A percentile compares a stretch with the other conserved stretches of the same genome.
phyloP scores from a whole-genome alignment of 345 rosid genomes.

The Mallotus nudiflorus region DNA sequence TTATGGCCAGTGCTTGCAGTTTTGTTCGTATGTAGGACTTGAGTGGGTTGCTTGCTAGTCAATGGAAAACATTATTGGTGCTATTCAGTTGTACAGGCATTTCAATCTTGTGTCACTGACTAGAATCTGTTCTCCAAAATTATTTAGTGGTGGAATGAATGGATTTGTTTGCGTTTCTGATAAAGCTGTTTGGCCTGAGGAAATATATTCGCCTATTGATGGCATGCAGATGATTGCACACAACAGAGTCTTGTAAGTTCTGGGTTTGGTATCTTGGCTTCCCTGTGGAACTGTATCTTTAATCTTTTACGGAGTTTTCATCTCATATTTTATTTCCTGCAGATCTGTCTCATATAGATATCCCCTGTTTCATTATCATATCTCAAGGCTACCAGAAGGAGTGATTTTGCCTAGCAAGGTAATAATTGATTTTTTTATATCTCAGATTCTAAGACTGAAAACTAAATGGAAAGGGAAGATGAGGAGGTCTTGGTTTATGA shows the following conservation, averaged over 20 bases:
- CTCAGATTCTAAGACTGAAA: not conserved
- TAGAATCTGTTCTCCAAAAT: not conserved
- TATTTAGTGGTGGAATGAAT: conserved; percentile 33
- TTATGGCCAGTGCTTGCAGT: too few species aligned
- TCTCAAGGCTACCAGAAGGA: conserved; percentile 19
- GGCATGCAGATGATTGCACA: conserved; percentile 18
- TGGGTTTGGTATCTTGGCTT: not conserved
- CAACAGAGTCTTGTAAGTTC: conserved; percentile 26
- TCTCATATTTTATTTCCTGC: not conserved
- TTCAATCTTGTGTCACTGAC: conserved; percentile 4
- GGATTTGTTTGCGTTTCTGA: conserved; percentile 21
- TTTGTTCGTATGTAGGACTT: not conserved
- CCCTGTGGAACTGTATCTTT: too few species aligned
- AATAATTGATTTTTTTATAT: not conserved
- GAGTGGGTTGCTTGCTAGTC: not conserved
- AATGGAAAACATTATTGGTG: not conserved
- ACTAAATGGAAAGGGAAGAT: not conserved
- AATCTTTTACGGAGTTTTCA: not conserved
- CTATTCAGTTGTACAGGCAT: not conserved
- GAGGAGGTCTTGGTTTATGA: too few species aligned
- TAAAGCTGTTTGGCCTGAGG: conserved; percentile 10
- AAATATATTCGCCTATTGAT: conserved; percentile 22
- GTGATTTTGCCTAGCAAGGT: conserved; percentile 26
- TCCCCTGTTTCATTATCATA: conserved; percentile 27
- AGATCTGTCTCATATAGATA: conserved; percentile 25